Conservation (phyloP, 2,329 filamentous ascomycete genomes). For the Cladosporium sp. region DNA sequence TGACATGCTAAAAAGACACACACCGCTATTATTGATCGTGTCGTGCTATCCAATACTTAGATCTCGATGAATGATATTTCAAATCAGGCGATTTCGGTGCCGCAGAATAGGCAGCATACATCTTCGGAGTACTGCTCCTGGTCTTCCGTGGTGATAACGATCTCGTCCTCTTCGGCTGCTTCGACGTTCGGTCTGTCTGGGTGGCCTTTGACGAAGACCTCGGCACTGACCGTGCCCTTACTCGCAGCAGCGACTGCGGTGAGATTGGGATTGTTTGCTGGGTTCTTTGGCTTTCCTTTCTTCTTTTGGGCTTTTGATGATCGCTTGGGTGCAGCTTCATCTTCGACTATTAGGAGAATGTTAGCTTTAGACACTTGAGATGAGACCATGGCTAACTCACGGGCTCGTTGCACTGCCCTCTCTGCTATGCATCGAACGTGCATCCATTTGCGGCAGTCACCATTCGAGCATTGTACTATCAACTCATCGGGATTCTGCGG, state of each 20-base stretch:
- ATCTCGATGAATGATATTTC: not conserved
- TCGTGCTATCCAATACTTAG: not conserved
- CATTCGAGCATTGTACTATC: constrained; percentile 38
- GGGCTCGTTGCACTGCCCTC: constrained; percentile 1
- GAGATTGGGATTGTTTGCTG: constrained; percentile 10
- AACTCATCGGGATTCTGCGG: constrained; percentile 41
- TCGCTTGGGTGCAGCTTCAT: constrained; percentile 11
- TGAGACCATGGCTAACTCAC: not conserved
- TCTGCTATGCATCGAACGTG: constrained; percentile 38
- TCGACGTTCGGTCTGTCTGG: constrained; percentile 14
- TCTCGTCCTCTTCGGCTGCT: constrained; percentile 20
- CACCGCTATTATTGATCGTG: not conserved
- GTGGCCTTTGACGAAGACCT: constrained; percentile 25
- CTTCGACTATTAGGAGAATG: constrained; percentile 9
- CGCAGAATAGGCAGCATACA: constrained; percentile 29
- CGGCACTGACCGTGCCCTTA: constrained; percentile 16
- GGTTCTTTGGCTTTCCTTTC: constrained; percentile 16
- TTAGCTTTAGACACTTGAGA: not conserved
- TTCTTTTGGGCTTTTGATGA: constrained; percentile 15
- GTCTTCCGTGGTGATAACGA: constrained; percentile 24
- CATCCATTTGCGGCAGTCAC: constrained; percentile 39
- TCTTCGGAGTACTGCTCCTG: constrained; percentile 20
- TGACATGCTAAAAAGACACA: not conserved
- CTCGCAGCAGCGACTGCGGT: constrained; percentile 9
- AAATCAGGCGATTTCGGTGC: not conserved